These are phyloP conservation scores for Lophium mytilinum DNA, from an alignment of 495 filamentous ascomycete genomes.

Conservation along the genomic window DNA sequence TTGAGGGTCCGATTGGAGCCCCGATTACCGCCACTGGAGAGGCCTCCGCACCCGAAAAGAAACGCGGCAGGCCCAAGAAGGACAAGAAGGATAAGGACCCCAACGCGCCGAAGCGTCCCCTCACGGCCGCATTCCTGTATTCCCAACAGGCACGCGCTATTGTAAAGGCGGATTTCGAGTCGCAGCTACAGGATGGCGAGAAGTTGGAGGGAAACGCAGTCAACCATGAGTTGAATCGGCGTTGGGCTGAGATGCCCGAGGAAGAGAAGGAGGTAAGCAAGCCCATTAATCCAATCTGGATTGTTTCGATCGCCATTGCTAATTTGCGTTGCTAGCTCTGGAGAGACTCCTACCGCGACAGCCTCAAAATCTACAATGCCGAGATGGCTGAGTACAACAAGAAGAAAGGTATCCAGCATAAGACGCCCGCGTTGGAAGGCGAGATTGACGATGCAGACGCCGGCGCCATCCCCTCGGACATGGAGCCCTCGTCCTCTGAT, in stretches of 20 bases:
- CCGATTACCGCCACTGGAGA: slow-evolving; percentile 24
- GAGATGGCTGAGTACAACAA: slow-evolving; percentile 8
- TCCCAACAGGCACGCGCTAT: slow-evolving; percentile 71
- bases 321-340: slow-evolving; percentile 10
- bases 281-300: not conserved
- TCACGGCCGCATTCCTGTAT: slow-evolving; percentile 92
- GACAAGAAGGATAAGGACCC: slow-evolving; percentile 78
- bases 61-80: slow-evolving; percentile 36
- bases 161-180: slow-evolving; percentile 68
- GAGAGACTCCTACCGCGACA: slow-evolving; percentile 18
- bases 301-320: slow-evolving; percentile 5
- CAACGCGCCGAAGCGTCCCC: slow-evolving; percentile 84
- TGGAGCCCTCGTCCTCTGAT: not conserved
- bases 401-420: not conserved
- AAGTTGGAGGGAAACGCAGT: slow-evolving; percentile 48
- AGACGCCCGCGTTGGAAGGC: slow-evolving; percentile 2
- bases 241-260: slow-evolving; percentile 70
- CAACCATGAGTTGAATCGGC: slow-evolving; percentile 57
- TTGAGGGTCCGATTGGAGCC: slow-evolving; percentile 13
- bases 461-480: slow-evolving; percentile 19
- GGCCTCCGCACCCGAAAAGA: slow-evolving; percentile 30
- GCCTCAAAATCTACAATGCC: slow-evolving; percentile 7
- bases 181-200: slow-evolving; percentile 62
- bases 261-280: slow-evolving; percentile 63
- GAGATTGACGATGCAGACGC: slow-evolving; percentile 23